phyloP scores from a whole-genome alignment of 1,284 basidiomycete genomes.

The Sphagnurus paluster region DNA sequence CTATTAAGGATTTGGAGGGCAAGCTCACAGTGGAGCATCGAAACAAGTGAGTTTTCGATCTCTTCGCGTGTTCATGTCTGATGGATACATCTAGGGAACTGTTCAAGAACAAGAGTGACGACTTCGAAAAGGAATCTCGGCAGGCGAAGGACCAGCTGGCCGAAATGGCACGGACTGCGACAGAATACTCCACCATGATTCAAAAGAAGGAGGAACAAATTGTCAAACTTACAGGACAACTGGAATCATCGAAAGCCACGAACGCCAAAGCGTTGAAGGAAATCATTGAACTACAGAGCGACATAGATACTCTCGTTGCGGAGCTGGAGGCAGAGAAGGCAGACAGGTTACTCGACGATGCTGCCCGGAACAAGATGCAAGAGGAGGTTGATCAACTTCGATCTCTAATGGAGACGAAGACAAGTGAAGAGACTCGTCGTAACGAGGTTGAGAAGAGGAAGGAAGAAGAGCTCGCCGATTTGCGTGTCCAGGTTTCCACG shows the following conservation, averaged over 20 bases:
- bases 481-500: conserved; percentile 68
- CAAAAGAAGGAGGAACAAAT: conserved; percentile 80
- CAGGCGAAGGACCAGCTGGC: conserved; percentile 78
- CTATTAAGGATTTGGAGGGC: conserved; percentile 70
- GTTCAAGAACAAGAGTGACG: conserved; percentile 58
- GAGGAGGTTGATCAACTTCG: conserved; percentile 87
- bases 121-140: conserved; percentile 66
- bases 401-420: conserved; percentile 79
- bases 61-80: background rate
- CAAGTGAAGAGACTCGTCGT: conserved; percentile 82
- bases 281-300: conserved; percentile 64
- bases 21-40: conserved; percentile 70
- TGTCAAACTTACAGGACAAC: conserved; percentile 55
- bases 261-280: conserved; percentile 57
- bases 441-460: conserved; percentile 86
- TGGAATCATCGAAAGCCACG: conserved; percentile 54
- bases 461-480: conserved; percentile 76
- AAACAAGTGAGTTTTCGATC: conserved; percentile 54
- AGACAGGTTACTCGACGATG: conserved; percentile 56
- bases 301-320: conserved; percentile 67
- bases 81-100: conserved; percentile 49
- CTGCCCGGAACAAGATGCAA: conserved; percentile 65
- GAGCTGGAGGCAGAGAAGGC: conserved; percentile 68
- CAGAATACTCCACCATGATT: conserved; percentile 79
- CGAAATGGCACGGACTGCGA: conserved; percentile 76